phyloP scores from a whole-genome alignment of 768 basidiomycete genomes.

The Collybia mongolica region DNA sequence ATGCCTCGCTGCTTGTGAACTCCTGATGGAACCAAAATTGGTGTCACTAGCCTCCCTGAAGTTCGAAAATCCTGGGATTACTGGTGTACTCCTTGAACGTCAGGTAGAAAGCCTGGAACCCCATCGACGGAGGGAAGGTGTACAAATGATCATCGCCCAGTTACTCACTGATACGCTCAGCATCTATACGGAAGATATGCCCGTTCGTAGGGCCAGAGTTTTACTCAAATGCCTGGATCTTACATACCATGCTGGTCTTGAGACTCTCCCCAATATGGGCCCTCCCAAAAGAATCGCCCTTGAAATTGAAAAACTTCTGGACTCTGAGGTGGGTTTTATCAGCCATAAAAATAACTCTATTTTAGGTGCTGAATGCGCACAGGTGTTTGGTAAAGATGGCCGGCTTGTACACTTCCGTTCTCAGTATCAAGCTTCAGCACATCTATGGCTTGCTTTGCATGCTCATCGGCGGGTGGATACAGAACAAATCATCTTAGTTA shows the following conservation, averaged over 20 bases:
- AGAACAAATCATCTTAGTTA: slow-evolving; percentile 43
- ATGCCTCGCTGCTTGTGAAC: slow-evolving; percentile 65
- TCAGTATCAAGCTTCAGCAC: slow-evolving; percentile 54
- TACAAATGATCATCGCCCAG: slow-evolving; percentile 32
- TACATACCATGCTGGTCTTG: slow-evolving; percentile 34
- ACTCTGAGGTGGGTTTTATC: slow-evolving; percentile 35
- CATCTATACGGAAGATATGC: slow-evolving; percentile 50
- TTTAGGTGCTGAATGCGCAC: background rate
- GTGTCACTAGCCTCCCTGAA: slow-evolving; percentile 43
- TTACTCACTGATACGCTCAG: slow-evolving; percentile 49
- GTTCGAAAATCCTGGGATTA: slow-evolving; percentile 26
- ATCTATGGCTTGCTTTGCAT: slow-evolving; percentile 73
- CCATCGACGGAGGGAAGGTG: slow-evolving; percentile 57
- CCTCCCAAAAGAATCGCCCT: slow-evolving; percentile 34
- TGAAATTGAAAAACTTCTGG: slow-evolving; percentile 41
- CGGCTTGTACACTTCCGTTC: slow-evolving; percentile 27
- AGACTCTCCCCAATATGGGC: slow-evolving; percentile 21
- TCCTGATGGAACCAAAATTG: slow-evolving; percentile 48
- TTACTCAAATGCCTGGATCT: slow-evolving; percentile 56
- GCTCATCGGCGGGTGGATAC: slow-evolving; percentile 54
- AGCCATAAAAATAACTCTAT: background rate
- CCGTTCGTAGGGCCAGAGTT: slow-evolving; percentile 58
- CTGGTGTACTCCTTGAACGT: slow-evolving; percentile 58
- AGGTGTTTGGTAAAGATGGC: slow-evolving; percentile 35
- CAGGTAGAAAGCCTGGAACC: slow-evolving; percentile 58